Evolutionary conservation across 345 rosid species (phyloP).

Genomic region (Streptanthus diversifolius): DNA sequence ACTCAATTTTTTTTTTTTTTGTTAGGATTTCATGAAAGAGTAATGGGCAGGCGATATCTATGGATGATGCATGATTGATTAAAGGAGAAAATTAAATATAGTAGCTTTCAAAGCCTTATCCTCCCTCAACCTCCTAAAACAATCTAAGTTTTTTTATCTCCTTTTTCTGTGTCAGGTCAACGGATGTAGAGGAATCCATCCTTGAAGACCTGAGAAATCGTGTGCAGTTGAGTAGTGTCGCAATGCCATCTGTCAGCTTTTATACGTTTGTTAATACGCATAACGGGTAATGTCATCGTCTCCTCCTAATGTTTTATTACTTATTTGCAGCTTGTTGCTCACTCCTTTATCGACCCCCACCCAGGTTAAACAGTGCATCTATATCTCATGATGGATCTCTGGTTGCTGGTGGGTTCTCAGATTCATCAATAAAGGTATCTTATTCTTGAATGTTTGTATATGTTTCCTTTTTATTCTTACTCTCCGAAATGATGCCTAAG

Average conservation of each 20-base stretch:
- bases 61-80: neutral
- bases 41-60: neutral
- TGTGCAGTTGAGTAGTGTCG: slow-evolving; percentile 76
- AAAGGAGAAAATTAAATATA: neutral
- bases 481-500: slow-evolving; percentile 17
- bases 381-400: slow-evolving; percentile 97
- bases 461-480: neutral
- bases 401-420: slow-evolving; percentile 96
- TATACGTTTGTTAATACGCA: slow-evolving; percentile 89
- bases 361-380: slow-evolving; percentile 82
- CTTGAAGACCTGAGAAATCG: slow-evolving; percentile 95
- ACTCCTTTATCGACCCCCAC: slow-evolving; percentile 23
- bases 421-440: slow-evolving; percentile 80
- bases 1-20: neutral
- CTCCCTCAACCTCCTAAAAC: slow-evolving; percentile 15
- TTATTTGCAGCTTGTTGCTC: slow-evolving; percentile 12
- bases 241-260: slow-evolving; percentile 90
- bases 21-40: slow-evolving; percentile 3
- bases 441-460: slow-evolving; percentile 14
- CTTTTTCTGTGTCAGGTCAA: slow-evolving; percentile 44
- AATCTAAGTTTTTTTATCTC: neutral
- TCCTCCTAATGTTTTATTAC: neutral
- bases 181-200: slow-evolving; percentile 86
- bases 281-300: slow-evolving; percentile 59
- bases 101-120: slow-evolving; percentile 1